Base-by-base conservation (phyloP, 495 filamentous ascomycete species). In the Neurospora sp. region DNA sequence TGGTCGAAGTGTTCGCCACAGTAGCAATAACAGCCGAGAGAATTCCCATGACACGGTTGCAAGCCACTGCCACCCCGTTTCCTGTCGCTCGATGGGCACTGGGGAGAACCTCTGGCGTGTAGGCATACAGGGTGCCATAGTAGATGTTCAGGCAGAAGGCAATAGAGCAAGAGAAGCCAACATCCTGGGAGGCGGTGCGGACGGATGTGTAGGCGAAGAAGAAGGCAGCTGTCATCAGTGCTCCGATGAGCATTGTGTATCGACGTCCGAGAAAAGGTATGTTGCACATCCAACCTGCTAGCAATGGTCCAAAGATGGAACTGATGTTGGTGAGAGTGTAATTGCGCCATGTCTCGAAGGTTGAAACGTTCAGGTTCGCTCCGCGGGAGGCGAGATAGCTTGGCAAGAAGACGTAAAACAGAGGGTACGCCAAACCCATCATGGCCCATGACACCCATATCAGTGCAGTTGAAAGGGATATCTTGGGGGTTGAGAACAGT, bases 31-130 rank as follows among this genome's bases (percentile, higher is more conserved):
- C 82, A 3, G 91, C 90, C 27, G 86, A 88, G 70, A 93, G 70
- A 70, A 93, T 92, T 14, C 91, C 91, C 90, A 92, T 92, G 74
- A 92, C 79, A 18, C 91, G 86, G 77, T 92, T 92, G 39, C 87
- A 85, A 1, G 85, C 90, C 31, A 92, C 90, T 6, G 89, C 87
- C 69, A 93, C 84, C 12, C 91, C 91, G 74, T 92, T 91, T 27
- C 91, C 90, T 3, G 91, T 92, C 3, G 89, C 90, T 18, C 90
- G 84, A 78, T 93, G 90, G 4, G 89, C 90, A 45, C 88, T 89
- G 4, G 90, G 90, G 3, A 93, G 79, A 6, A 90, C 88, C 71
- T 87, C 85, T 2, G 85, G 85, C 0, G 85, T 88, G 72, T 88
- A 87, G 22, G 90, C 90, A 73, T 92, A 93, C 18, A 93, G 82